Base-by-base conservation (phyloP, 2,329 filamentous ascomycete species). In the Septoria linicola region DNA sequence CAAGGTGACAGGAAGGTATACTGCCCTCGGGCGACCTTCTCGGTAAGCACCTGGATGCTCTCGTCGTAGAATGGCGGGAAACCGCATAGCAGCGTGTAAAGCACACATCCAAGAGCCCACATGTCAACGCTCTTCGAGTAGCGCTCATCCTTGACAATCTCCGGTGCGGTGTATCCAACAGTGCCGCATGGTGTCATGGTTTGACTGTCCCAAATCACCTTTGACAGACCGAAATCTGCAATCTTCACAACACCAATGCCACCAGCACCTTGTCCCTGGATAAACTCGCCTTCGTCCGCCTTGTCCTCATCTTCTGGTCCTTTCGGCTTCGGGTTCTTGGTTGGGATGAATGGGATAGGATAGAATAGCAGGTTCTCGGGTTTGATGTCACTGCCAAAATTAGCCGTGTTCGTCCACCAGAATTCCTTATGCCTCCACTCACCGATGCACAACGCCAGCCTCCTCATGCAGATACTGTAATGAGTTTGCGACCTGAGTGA, bases 111-210 rank as follows among this genome's bases (percentile, higher is more conserved):
- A 25, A 99, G 73, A 3, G 93, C 93, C 93, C 93, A 99, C 93
- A 99, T 99, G 67, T 99, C 93, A 39, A 99, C 93, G 44, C 89
- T 95, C 77, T 97, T 99, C 31, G 92, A 97, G 72, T 99, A 99
- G 17, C 91, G 84, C 73, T 99, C 93, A 72, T 99, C 93, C 73
- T 97, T 97, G 69, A 99, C 93, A 57, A 99, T 99, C 68, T 99
- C 93, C 6, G 93, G 93, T 3, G 93, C 93, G 3, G 93, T 97
- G 73, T 99, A 99, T 36, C 93, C 93, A 51, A 97, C 93, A 0
- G 93, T 99, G 51, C 93, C 93, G 70, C 93, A 99, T n/a, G 93
- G 93, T 2, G 93, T 99, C 89, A 96, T 97, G 8, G 93, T 99
- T 68, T 95, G 88, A 62, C 84, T 93, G 64, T 97, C 93, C 93